Evolutionary conservation across 805 yeast species (phyloP), one percentile per base, ranked within the genome.

Genomic region (Pichia manshurica): DNA sequence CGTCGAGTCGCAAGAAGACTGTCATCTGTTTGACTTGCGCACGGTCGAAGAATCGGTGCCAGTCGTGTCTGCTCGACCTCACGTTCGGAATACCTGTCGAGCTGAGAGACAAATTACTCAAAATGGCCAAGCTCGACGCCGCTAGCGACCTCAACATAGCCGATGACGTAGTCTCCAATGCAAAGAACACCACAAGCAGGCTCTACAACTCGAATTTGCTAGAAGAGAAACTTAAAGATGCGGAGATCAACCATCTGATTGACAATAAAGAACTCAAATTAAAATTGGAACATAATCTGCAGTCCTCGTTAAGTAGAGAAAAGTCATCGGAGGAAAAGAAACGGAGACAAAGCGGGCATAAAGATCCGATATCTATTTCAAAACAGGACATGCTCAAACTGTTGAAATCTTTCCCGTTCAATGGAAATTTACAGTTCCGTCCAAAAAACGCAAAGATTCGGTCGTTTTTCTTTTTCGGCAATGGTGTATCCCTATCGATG

Each of bases 21-120:
- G 64, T 79, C 1, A 78, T 91, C 17, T 91, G 99, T 66, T 61
- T 68, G 32, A 79, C 90, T 0, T 91, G 99, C 68, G 81, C 97
- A 0, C 70, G 81, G 37, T 79, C 82, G 39, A 75, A 83, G 50
- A 84, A 87, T 65, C 84, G 95, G 56, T 91, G 99, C 61, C 98
- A 93, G 63, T 69, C 81, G 21, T 91, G 99, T 63, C 76, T 88
- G 78, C 63, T 84, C 31, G 98, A 91, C 66, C 67, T 90, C 37
- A 78, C 82, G 25, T 86, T 81, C 67, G 87, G 89, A 3, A 78
- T 93, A n/a, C 87, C 96, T 0, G 62, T 88, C 16, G 78, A 81
- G 10, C 67, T 88, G 6, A 71, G 96, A 53, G 96, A 90, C 58
- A 81, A 87, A 1, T 86, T 96, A 4, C 63, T 89, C 56, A 79